Evolutionary conservation across 331 rosid genomes (phyloP), one percentile per base, ranked within the genome.

Genomic region (Malus hybrid): DNA sequence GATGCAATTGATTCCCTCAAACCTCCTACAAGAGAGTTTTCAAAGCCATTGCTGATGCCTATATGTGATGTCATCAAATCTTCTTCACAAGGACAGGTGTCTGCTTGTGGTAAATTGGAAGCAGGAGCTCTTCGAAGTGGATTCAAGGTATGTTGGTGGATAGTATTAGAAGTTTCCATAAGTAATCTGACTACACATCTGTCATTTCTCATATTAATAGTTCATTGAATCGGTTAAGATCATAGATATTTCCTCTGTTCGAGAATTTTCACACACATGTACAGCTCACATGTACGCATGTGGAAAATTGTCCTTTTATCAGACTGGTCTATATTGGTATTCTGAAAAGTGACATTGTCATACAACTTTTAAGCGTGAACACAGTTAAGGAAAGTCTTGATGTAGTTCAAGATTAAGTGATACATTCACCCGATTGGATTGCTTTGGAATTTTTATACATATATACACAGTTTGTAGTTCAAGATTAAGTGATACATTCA

Each of bases 101-200:
- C 96, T 78, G 97, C 97, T 72, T 85, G 89, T 80, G 99, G 99
- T 77, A 95, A 95, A 83, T 79, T 95, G 81, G 99, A 90, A 88
- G 93, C 99, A 46, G 99, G 99, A 78, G 99, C 99, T 83, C 89
- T 95, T 86, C 86, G 86, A 39, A 84, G 67, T 82, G 99, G 99
- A 80, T 85, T 88, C n/a, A 95, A 92, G 97, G 99, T 95, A 87
- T 67, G 12, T 34, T 54, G 73, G 71, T 19, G 27, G 70, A 44
- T 50, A 59, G 42, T 82, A 31, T 71, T 78, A 65, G 67, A 52
- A 65, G 73, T 32, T 69, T 33, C 69, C 32, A 24, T 84, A 72
- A 57, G 55, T 48, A 76, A 60, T 71, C 72, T 76, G 61, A 79
- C 85, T 32, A 65, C 46, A 39, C 55, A 20, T 65, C 48, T 24